These are phyloP conservation scores for Colletotrichum shisoi DNA, from an alignment of 2,329 filamentous ascomycete species.

Conservation along the genomic window DNA sequence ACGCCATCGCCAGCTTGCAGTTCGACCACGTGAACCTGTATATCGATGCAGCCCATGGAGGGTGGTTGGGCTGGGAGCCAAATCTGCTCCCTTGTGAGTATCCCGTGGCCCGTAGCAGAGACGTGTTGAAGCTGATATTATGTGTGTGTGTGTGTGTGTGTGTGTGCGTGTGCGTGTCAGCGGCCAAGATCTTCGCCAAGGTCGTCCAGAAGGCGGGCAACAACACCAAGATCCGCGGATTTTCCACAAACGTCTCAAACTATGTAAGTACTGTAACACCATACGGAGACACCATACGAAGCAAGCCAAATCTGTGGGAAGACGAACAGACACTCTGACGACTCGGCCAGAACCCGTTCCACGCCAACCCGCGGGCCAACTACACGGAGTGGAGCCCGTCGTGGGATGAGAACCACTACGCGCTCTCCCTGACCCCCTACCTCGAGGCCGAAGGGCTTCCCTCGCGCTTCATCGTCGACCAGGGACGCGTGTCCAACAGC, in stretches of 20 bases:
- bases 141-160: too few species aligned
- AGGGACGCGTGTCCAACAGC: constrained; percentile 53
- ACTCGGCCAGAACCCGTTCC: constrained; percentile 45
- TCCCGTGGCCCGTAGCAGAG: too few species aligned
- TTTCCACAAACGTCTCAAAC: constrained; percentile 57
- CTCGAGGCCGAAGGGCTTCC: constrained; percentile 53
- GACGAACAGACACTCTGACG: background rate
- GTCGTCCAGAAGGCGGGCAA: constrained; percentile 50
- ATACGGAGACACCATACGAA: too few species aligned
- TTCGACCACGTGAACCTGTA: constrained; percentile 51
- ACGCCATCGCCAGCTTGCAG: constrained; percentile 52
- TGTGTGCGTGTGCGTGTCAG: too few species aligned
- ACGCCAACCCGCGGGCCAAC: constrained; percentile 50
- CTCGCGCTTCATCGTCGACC: constrained; percentile 56
- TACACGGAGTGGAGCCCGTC: constrained; percentile 53
- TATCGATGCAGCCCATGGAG: constrained; percentile 54
- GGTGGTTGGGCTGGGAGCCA: constrained; percentile 54
- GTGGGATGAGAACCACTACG: constrained; percentile 54
- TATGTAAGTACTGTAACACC: constrained; percentile 41
- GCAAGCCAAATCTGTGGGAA: background rate
- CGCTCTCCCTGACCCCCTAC: constrained; percentile 49
- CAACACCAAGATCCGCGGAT: constrained; percentile 49
- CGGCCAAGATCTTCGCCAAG: constrained; percentile 52
- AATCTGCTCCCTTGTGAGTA: constrained; percentile 50
- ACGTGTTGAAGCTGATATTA: constrained; percentile 17